Evolutionary conservation across 176 grass and related monocot genomes (phyloP), one percentile per base, ranked within the genome.

Genomic region (Carex parvula): DNA sequence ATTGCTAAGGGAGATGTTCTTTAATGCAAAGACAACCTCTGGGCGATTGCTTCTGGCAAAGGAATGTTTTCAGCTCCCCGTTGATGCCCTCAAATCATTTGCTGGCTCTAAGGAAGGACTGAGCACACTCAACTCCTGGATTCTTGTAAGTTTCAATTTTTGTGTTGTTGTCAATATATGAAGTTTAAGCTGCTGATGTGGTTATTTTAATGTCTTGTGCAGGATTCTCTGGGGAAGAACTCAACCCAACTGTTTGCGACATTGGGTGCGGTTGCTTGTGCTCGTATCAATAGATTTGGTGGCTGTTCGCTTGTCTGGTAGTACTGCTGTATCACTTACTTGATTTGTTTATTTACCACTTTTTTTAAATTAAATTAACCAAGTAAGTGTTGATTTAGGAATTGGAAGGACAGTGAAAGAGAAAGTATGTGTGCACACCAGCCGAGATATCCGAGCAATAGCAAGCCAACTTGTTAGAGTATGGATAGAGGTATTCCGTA

Each of bases 211-310:
- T 88, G 29, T 93, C 75, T 54, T 64, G 30, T 79, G 83, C 78
- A 99, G 96, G 96, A 99, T 88, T 99, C 96, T 0, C 83, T 95
- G 62, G 96, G 96, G 64, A 95, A 95, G 89, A 99, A 99, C 93
- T 89, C 96, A 77, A 93, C 96, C 79, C 96, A 93, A 79, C 78
- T 99, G 12, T 85, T n/a, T 99, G 93, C 88, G 96, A 35, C 96
- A 99, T 84, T 95, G 93, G 87, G 93, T 95, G 66, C 89, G 93
- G 46, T 87, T 99, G 85, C 96, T 99, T 85, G 78, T 99, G 30
- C 83, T 88, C 79, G 93, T 99, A 75, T 99, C 96, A 54, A 99
- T 93, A 2, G 90, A 99, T 87, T 86, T 99, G 16, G 80, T 95
- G 67, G 91, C 93, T 87, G 91, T 99, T 80, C 96, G 96, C 50